Percentiles rank a stretch among this genome's conserved stretches.
These are phyloP conservation scores for Puccinia horiana DNA, from an alignment of 1,284 basidiomycete species.

Conservation along the genomic window DNA sequence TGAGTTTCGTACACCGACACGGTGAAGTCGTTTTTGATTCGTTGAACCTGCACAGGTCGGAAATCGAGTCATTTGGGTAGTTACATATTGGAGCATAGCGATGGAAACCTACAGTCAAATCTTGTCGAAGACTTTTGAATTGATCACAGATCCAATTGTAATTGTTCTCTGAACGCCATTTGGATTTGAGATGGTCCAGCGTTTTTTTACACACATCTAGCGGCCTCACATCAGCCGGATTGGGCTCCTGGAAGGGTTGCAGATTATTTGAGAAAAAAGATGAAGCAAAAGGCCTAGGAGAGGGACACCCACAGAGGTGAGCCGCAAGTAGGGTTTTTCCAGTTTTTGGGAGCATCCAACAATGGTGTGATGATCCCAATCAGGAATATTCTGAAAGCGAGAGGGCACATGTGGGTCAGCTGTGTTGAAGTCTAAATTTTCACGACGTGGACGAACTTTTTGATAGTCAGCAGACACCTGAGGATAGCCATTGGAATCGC, in stretches of 20 bases:
- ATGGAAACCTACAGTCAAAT: slow-evolving; percentile 77
- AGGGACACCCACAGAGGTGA: slow-evolving; percentile 74
- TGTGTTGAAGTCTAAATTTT: neutral
- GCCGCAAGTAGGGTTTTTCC: slow-evolving; percentile 92
- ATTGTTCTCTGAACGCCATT: slow-evolving; percentile 79
- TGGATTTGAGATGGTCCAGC: slow-evolving; percentile 79
- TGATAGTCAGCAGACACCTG: slow-evolving; percentile 37
- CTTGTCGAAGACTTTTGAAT: slow-evolving; percentile 95
- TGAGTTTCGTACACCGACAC: slow-evolving; percentile 98
- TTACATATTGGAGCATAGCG: neutral
- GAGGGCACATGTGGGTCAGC: neutral
- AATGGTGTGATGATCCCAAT: slow-evolving; percentile 95
- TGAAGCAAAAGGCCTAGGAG: neutral
- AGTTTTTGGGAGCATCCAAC: slow-evolving; percentile 83
- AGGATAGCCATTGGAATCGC: slow-evolving; percentile 22
- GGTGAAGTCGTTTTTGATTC: slow-evolving; percentile 98
- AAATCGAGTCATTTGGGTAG: slow-evolving; percentile 34
- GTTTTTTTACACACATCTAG: slow-evolving; percentile 81
- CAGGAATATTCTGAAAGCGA: slow-evolving; percentile 77
- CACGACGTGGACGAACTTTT: slow-evolving; percentile 17
- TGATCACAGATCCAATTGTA: slow-evolving; percentile 97
- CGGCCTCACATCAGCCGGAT: slow-evolving; percentile 89
- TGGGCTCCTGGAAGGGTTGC: slow-evolving; percentile 71
- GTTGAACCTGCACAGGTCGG: slow-evolving; percentile 74
- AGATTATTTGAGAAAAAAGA: neutral